These are phyloP conservation scores for Aspergillus novoparasiticus DNA, from an alignment of 2,329 filamentous ascomycete species.

Conservation along the genomic window DNA sequence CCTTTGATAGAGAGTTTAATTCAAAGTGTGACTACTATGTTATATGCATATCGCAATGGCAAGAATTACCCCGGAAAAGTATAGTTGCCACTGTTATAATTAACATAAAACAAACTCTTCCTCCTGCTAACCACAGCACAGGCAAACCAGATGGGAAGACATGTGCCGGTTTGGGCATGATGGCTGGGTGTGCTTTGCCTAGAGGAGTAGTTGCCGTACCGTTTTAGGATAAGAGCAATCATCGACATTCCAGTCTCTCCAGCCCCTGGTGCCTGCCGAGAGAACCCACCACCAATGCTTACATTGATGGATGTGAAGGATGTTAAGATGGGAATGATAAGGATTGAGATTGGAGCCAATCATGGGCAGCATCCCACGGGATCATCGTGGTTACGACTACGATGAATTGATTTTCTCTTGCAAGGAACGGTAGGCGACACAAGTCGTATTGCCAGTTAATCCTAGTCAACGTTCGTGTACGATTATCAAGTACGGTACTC, in stretches of 20 bases:
- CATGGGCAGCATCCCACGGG: background rate
- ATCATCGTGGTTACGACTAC: background rate
- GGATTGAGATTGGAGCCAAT: background rate
- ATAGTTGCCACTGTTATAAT: background rate
- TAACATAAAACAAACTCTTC: background rate
- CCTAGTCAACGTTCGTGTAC: background rate
- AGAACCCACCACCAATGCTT: slow-evolving; percentile 3
- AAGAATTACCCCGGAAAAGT: background rate
- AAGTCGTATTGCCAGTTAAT: background rate
- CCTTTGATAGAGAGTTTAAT: background rate
- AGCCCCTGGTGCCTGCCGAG: slow-evolving; percentile 6
- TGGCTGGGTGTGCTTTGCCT: background rate
- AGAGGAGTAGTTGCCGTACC: slow-evolving; percentile 1
- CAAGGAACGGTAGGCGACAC: background rate
- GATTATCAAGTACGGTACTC: background rate
- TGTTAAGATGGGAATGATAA: background rate
- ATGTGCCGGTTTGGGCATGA: background rate
- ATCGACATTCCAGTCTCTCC: background rate
- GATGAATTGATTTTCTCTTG: background rate
- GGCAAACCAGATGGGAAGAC: slow-evolving; percentile 1
- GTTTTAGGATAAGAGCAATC: slow-evolving; percentile 2
- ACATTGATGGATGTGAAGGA: background rate
- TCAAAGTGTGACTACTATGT: background rate
- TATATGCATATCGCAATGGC: background rate
- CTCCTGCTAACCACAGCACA: background rate